These are phyloP conservation scores for Pleoardoris graminearum DNA, from an alignment of 2,329 filamentous ascomycete genomes.

Conservation along the genomic window DNA sequence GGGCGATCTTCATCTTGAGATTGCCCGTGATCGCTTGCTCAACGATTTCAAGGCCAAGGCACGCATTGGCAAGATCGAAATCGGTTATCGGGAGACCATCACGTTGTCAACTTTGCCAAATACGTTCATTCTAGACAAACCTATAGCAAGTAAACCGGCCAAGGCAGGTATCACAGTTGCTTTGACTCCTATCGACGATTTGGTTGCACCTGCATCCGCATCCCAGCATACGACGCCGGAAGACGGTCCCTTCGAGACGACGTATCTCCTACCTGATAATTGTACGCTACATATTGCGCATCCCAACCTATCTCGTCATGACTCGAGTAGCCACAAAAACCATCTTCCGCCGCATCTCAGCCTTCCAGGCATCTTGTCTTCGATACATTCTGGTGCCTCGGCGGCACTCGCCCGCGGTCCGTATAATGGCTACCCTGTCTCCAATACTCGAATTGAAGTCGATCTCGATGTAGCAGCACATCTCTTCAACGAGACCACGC, in stretches of 20 bases:
- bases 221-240: slow-evolving; percentile 32
- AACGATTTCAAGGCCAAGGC: slow-evolving; percentile 87
- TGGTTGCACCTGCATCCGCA: slow-evolving; percentile 4
- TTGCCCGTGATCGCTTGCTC: slow-evolving; percentile 83
- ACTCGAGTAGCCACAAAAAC: slow-evolving; percentile 44
- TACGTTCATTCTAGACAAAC: slow-evolving; percentile 71
- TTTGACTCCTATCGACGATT: slow-evolving; percentile 62
- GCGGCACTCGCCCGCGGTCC: slow-evolving; percentile 86
- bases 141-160: slow-evolving; percentile 77
- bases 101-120: slow-evolving; percentile 60
- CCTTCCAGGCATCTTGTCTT: slow-evolving; percentile 52
- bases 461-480: slow-evolving; percentile 68
- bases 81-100: slow-evolving; percentile 89
- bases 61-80: slow-evolving; percentile 86
- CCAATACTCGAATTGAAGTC: slow-evolving; percentile 72
- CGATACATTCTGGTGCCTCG: slow-evolving; percentile 76
- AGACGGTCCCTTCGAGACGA: slow-evolving; percentile 34
- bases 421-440: slow-evolving; percentile 75
- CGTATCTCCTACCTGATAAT: slow-evolving; percentile 57
- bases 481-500: slow-evolving; percentile 68
- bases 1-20: slow-evolving; percentile 94
- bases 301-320: slow-evolving; percentile 51
- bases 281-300: slow-evolving; percentile 68
- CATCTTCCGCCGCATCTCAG: slow-evolving; percentile 60
- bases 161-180: slow-evolving; percentile 74